Evolutionary conservation across 2,329 filamentous ascomycete genomes (phyloP), one percentile per base, ranked within the genome.

Genomic region (Ophiocordyceps polyrhachis-furcata): DNA sequence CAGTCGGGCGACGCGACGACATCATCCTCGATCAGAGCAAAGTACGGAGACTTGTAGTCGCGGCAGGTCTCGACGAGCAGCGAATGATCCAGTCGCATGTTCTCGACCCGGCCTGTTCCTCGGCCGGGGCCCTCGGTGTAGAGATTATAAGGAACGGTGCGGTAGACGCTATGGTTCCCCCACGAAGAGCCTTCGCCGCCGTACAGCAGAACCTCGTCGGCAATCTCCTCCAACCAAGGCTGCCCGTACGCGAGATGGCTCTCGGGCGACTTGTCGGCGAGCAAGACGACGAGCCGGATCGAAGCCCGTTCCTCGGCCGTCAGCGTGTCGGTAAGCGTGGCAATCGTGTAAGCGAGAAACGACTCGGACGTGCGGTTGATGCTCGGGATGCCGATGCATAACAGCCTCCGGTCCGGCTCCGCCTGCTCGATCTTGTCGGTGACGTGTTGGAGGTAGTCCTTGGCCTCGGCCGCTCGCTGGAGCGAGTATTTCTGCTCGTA

Each of bases 21-120:
- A 40, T 64, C 61, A 47, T 64, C 61, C 45, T 64, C 60, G 35
- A 64, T 52, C 6, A 64, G 54, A 5, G 58, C 59, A 46, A 64
- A 60, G 44, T 61, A 64, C 1, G 51, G 53, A 4, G 58, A 49
- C 0, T 53, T 52, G 20, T 51, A 51, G 40, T 48, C 29, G 20
- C 53, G 51, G 29, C 61, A 64, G 1, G 54, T 42, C 46, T 61
- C 58, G 42, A 61, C 52, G 5, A 62, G 52, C 1, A 56, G 49
- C 0, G 59, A 60, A 45, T 61, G 56, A 43, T 62, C 59, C 7
- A 59, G 49, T 0, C 58, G 56, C 43, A 60, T 58, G 25, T 59
- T 59, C 50, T 61, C 58, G 32, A 55, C 52, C 15, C 58, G 53
- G 2, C 52, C 52, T 9, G 51, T 49, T 15, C 57, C 57, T 2